Base-by-base conservation (phyloP, 2,329 filamentous ascomycete genomes). In the Hypomyces rosellus region DNA sequence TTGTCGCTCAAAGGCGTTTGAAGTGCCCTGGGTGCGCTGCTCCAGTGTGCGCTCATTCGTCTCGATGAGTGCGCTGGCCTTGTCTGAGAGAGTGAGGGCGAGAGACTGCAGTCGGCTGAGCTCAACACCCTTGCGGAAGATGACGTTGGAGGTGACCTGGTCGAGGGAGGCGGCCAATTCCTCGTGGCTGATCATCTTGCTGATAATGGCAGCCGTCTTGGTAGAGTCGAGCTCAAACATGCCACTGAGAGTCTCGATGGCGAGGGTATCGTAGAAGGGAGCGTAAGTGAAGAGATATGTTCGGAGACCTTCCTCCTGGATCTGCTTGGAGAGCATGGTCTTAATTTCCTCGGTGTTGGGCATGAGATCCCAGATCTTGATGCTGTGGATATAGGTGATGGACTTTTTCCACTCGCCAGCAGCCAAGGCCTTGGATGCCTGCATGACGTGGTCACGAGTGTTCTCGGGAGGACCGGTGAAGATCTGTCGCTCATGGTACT, bases 311-410 rank as follows among this genome's bases (percentile, higher is more conserved):
- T 99, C 93, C 71, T 99, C 93, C 71, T 99, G 95, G 66, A 97
- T 96, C 77, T 99, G 93, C 69, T 89, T 90, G 49, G 91, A 89
- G 55, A 99, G 88, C 93, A 99, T 96, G 48, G 80, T 72, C 84
- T 97, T 97, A 78, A 97, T 95, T 69, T 90, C 88, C 50, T 92
- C 89, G 20, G 88, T 81, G 70, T 93, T 86, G 52, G 91, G 88
- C 82, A 99, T 95, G 59, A 99, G 81, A 49, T 99, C 93, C 93
- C 93, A 99, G 69, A 99, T 99, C 83, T 96, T 99, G 76, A 99
- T 99, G 65, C 85, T 89, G 76, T 93, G 90, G 70, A 99, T 91
- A 71, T 95, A 93, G 55, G 87, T 81, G 18, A 86, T 91, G 14
- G 91, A 86, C 78, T 95, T 95, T 82, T 96, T 96, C 93, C 93